Conservation (phyloP, 2,329 filamentous ascomycete species). For the Albifimbria verrucaria region DNA sequence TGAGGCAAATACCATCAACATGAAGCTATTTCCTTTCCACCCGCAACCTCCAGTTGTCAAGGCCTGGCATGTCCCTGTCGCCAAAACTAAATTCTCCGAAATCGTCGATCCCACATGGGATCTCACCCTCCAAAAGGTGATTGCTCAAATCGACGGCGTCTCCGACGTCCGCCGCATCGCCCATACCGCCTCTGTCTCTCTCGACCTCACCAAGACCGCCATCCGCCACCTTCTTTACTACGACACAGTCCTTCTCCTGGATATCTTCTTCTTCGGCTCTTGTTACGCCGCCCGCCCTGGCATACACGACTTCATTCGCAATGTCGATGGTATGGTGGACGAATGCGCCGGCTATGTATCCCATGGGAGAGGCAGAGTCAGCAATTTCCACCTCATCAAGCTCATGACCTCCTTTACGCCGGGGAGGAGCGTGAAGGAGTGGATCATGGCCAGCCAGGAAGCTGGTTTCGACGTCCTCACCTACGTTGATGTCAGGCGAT, state of each 20-base stretch:
- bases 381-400: constrained; percentile 67
- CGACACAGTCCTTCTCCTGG: constrained; percentile 82
- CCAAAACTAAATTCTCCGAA: constrained; percentile 61
- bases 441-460: constrained; percentile 73
- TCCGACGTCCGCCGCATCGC: constrained; percentile 87
- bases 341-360: constrained; percentile 87
- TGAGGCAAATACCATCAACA: constrained; percentile 90
- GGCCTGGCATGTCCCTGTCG: constrained; percentile 87
- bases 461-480: constrained; percentile 62
- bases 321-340: constrained; percentile 71
- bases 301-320: constrained; percentile 74
- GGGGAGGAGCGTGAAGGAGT: constrained; percentile 81
- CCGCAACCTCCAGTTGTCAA: constrained; percentile 72
- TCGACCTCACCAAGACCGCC: constrained; percentile 80
- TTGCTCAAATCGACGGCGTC: constrained; percentile 85
- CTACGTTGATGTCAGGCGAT: constrained; percentile 81
- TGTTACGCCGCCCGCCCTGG: constrained; percentile 82
- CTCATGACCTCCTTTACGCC: constrained; percentile 84
- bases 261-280: constrained; percentile 91
- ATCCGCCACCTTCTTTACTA: constrained; percentile 91
- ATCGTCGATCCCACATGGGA: constrained; percentile 70
- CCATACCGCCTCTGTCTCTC: constrained; percentile 77
- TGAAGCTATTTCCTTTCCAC: constrained; percentile 89
- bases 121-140: constrained; percentile 73
- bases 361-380: constrained; percentile 37